These are phyloP conservation scores for Persicaria maculosa DNA, from an alignment of 148 eudicot genomes.

Conservation along the genomic window DNA sequence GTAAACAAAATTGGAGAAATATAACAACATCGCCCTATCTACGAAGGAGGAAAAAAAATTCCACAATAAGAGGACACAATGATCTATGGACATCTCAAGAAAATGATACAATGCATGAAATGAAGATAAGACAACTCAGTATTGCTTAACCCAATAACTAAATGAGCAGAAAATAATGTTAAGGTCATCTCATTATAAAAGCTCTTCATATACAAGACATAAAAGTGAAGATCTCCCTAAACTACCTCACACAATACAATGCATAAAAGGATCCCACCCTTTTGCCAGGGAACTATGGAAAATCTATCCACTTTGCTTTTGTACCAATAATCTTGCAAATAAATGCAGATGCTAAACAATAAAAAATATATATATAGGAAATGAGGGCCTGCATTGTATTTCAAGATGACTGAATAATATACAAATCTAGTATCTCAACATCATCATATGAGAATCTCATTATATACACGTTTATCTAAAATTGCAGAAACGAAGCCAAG, in stretches of 20 bases:
- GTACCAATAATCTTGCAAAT: constrained; percentile 5
- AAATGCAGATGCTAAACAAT: not conserved
- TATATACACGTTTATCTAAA: constrained; percentile 8
- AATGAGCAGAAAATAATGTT: not conserved
- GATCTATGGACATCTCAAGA: not conserved
- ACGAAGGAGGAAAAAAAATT: not conserved
- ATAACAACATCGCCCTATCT: not conserved
- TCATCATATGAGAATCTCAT: not conserved
- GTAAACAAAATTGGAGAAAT: not conserved
- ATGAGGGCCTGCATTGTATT: not conserved
- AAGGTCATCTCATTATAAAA: not conserved
- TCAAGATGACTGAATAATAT: not conserved
- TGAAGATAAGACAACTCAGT: not conserved
- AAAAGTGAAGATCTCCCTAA: too few relatives aligned
- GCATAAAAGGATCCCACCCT: constrained; percentile 2
- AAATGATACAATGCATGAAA: not conserved
- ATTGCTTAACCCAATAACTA: not conserved
- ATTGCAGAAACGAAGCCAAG: not conserved
- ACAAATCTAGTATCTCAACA: not conserved
- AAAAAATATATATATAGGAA: not conserved
- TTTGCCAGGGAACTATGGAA: not conserved
- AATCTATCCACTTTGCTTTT: constrained; percentile 6
- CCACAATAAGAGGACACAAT: not conserved
- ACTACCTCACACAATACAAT: not conserved
- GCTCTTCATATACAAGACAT: too few relatives aligned